Evolutionary conservation across 768 basidiomycete genomes (phyloP), one percentile per base, ranked within the genome.

Genomic region (Filobasidium floriforme): DNA sequence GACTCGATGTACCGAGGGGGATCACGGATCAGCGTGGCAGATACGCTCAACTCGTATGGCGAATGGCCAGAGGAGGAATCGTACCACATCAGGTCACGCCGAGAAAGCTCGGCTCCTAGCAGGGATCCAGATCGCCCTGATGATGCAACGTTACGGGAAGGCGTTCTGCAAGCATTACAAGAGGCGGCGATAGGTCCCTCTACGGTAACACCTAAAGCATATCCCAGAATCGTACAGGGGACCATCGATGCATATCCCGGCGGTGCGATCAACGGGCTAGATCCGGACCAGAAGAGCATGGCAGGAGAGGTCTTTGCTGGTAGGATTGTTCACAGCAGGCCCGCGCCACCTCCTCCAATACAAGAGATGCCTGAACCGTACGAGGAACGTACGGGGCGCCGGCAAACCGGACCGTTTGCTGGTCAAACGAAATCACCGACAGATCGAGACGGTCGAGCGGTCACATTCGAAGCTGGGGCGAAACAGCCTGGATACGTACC

Each of bases 281-380:
- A 57, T 32, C 54, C 54, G 22, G 54, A 57, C 26, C 54, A 57
- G 26, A 15, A 57, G 19, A 57, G 54, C 15, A 28, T 57, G 19
- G 54, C 54, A 19, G 54, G 54, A 57, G 54, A 57, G 29, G 54
- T 57, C 26, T 57, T 26, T 57, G 54, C 54, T 26, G 54, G 54
- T 5, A 57, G 24, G 15, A 57, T 57, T n/a, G 54, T 57, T 1
- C 54, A 57, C 24, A 57, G 7, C 54, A 24, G 54, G 24, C 54
- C 54, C 15, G 54, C 54, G 15, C 54, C 54, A 6, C 54, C 54
- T 32, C 54, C 54, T 5, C 54, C 54, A 26, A 57, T 57, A 14
- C 26, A 24, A 24, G 54, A 57, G 24, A 15, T 57, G 19, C 54
- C 54, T 32, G 54, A 57, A 26, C 22, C 22, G 7, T 2, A 26